Percentiles rank a stretch among this genome's conserved stretches.
These are phyloP conservation scores for Rhizophagus clarus DNA, from an alignment of 192 early-diverging fungal genomes.

Conservation along the genomic window DNA sequence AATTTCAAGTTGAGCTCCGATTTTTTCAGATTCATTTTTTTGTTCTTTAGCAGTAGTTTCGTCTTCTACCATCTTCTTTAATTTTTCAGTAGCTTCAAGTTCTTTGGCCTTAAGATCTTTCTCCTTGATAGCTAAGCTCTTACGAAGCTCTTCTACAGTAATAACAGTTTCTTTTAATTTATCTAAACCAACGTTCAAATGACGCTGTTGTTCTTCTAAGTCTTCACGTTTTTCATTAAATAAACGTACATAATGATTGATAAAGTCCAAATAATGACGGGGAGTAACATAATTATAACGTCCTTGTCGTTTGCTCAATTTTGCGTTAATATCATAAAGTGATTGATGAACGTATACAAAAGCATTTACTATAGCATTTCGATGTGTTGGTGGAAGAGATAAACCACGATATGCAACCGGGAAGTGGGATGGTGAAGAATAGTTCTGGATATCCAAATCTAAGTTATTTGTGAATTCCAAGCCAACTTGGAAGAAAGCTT, in stretches of 20 bases:
- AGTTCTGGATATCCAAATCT: constrained; percentile 80
- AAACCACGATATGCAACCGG: constrained; percentile 78
- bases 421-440: constrained; percentile 69
- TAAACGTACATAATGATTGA: constrained; percentile 87
- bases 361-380: constrained; percentile 86
- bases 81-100: constrained; percentile 90
- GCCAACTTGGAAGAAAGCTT: constrained; percentile 98
- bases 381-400: constrained; percentile 68
- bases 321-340: constrained; percentile 81
- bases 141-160: constrained; percentile 93
- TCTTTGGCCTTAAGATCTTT: constrained; percentile 86
- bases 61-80: constrained; percentile 92
- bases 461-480: constrained; percentile 91
- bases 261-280: constrained; percentile 98
- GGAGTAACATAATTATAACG: constrained; percentile 91
- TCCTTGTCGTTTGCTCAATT: constrained; percentile 80
- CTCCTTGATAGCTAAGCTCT: constrained; percentile 83
- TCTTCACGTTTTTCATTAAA: constrained; percentile 92
- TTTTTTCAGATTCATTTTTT: constrained; percentile 75
- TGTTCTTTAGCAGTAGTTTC: constrained; percentile 93
- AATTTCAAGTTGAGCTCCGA: constrained; percentile 73
- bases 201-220: constrained; percentile 97
- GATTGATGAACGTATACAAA: constrained; percentile 94
- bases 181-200: constrained; percentile 96
- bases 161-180: constrained; percentile 92